Percentiles rank a stretch among this genome's conserved stretches.
phyloP scores from a whole-genome alignment of 73 alveolate genomes.

The Tetrahymena elliotti region DNA sequence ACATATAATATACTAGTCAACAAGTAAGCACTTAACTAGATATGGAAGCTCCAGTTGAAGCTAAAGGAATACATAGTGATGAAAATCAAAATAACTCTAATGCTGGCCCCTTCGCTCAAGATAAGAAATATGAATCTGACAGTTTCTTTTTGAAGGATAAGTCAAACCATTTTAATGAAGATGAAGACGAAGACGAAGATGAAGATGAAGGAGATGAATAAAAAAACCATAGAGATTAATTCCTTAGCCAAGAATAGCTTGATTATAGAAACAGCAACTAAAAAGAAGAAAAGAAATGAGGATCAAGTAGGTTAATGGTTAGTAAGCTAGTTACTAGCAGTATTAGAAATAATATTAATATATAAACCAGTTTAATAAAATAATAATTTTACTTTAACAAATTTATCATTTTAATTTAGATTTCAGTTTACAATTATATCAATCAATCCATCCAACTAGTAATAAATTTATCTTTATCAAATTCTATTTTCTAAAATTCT shows the following conservation, averaged over 20 bases:
- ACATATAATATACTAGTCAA: not conserved
- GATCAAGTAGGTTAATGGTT: too few relatives aligned
- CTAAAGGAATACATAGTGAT: not conserved
- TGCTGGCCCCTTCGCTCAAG: not conserved
- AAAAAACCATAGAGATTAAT: not conserved
- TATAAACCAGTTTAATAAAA: too few relatives aligned
- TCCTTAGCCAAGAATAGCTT: not conserved
- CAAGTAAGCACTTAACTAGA: not conserved
- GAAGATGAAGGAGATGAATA: not conserved
- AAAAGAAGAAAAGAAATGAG: not conserved
- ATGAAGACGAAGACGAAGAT: not conserved
- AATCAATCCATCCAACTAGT: too few relatives aligned
- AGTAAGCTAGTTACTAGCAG: too few relatives aligned
- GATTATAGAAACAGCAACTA: not conserved
- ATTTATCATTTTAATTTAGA: too few relatives aligned
- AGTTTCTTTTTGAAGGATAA: not conserved
- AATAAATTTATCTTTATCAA: too few relatives aligned
- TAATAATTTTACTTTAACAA: too few relatives aligned
- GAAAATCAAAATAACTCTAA: not conserved
- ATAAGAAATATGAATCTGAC: not conserved
- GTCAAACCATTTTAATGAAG: not conserved
- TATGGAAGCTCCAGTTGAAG: not conserved
- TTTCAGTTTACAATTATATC: too few relatives aligned
- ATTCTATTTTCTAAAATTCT: too few relatives aligned
- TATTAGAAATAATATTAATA: too few relatives aligned